phyloP scores from a whole-genome alignment of 2,329 filamentous ascomycete species.

The Colletotrichum karsti region DNA sequence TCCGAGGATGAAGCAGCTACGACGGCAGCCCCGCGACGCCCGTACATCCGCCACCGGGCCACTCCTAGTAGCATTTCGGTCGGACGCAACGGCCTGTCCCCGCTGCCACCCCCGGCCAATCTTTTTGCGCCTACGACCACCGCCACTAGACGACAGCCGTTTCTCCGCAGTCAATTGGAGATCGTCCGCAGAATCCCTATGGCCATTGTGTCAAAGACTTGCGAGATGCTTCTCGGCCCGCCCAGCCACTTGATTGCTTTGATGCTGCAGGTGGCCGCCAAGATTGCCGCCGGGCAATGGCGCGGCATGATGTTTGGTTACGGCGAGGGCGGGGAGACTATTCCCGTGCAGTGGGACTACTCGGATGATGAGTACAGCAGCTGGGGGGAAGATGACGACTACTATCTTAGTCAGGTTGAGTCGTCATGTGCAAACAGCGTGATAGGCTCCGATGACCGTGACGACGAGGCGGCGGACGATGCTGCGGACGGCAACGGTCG shows the following conservation, averaged over 20 bases:
- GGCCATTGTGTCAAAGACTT: slow-evolving; percentile 79
- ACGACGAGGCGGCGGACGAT: slow-evolving; percentile 28
- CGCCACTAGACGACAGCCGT: slow-evolving; percentile 33
- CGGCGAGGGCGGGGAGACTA: slow-evolving; percentile 60
- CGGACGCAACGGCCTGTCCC: slow-evolving; percentile 67
- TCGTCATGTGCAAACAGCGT: slow-evolving; percentile 36
- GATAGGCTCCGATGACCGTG: slow-evolving; percentile 16
- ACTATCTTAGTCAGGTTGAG: slow-evolving; percentile 44
- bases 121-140: slow-evolving; percentile 62
- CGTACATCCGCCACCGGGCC: slow-evolving; percentile 60
- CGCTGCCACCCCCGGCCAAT: slow-evolving; percentile 73
- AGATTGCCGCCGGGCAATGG: slow-evolving; percentile 73
- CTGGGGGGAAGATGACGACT: slow-evolving; percentile 64
- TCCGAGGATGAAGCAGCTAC: slow-evolving; percentile 27
- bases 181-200: slow-evolving; percentile 63
- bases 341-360: slow-evolving; percentile 70
- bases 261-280: slow-evolving; percentile 83
- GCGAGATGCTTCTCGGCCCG: slow-evolving; percentile 80
- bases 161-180: slow-evolving; percentile 49
- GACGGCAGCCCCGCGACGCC: slow-evolving; percentile 42
- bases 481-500: slow-evolving; percentile 20
- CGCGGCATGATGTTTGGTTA: slow-evolving; percentile 65
- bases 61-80: slow-evolving; percentile 60
- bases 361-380: slow-evolving; percentile 64
- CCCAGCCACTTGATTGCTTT: slow-evolving; percentile 80